Evolutionary conservation across 2,329 filamentous ascomycete genomes (phyloP).

Genomic region (Fusarium zealandicum): DNA sequence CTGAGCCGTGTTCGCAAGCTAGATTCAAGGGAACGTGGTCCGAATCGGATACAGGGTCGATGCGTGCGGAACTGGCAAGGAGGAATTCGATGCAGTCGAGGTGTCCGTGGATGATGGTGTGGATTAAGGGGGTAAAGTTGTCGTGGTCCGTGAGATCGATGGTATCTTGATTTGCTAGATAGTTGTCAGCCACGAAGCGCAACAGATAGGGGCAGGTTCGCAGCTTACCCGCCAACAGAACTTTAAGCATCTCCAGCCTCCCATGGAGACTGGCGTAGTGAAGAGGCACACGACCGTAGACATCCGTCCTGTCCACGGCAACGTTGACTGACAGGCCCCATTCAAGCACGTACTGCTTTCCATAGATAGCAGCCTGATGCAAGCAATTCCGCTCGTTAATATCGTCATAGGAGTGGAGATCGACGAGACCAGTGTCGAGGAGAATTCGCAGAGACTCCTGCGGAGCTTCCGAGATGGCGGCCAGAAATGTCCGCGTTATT

Average conservation of each 20-base stretch:
- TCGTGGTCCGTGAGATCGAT: constrained; percentile 93
- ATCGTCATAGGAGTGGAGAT: constrained; percentile 93
- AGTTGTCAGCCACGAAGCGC: constrained; percentile 12
- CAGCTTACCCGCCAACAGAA: constrained; percentile 68
- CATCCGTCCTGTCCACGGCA: constrained; percentile 81
- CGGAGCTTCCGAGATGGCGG: constrained; percentile 85
- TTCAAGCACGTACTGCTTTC: constrained; percentile 78
- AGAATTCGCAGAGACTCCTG: constrained; percentile 77
- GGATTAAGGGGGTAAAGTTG: constrained; percentile 95
- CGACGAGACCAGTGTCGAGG: constrained; percentile 80
- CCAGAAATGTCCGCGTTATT: constrained; percentile 88
- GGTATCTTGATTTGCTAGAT: constrained; percentile 71
- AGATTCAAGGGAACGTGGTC: constrained; percentile 95
- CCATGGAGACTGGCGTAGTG: constrained; percentile 98
- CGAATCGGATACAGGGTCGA: constrained; percentile 84
- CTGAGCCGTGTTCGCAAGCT: constrained; percentile 90
- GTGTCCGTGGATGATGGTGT: constrained; percentile 89
- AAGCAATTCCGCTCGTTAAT: constrained; percentile 98
- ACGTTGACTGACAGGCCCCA: constrained; percentile 79
- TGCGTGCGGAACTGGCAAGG: constrained; percentile 78
- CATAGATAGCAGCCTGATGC: constrained; percentile 96
- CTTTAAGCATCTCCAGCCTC: constrained; percentile 80
- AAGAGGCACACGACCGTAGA: constrained; percentile 90
- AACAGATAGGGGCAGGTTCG: neutral
- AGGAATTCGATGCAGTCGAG: constrained; percentile 81